Evolutionary conservation across 2,329 filamentous ascomycete genomes (phyloP).

Genomic region (Stemphylium lycopersici): DNA sequence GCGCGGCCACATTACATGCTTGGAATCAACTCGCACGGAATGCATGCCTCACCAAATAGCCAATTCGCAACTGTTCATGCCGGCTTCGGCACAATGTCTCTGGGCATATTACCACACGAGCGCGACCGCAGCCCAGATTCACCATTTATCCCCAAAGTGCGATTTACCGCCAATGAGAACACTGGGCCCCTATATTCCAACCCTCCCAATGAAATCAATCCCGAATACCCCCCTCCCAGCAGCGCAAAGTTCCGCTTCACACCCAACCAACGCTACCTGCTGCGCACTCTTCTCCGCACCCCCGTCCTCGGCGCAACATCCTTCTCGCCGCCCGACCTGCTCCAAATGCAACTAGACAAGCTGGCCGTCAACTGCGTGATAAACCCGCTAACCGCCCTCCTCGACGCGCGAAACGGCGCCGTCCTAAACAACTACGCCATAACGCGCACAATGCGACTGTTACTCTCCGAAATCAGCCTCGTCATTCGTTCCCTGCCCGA

Average conservation of each 20-base stretch:
- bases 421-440: constrained; percentile 71
- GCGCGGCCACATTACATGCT: constrained; percentile 77
- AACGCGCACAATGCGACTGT: constrained; percentile 68
- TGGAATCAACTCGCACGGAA: constrained; percentile 68
- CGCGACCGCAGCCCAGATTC: constrained; percentile 31
- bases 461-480: constrained; percentile 75
- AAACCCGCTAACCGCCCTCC: constrained; percentile 79
- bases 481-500: constrained; percentile 80
- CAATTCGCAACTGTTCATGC: constrained; percentile 63
- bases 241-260: constrained; percentile 42
- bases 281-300: constrained; percentile 67
- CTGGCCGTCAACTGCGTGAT: constrained; percentile 77
- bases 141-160: constrained; percentile 30
- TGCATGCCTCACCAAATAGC: constrained; percentile 51
- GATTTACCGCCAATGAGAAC: constrained; percentile 17
- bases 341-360: constrained; percentile 77
- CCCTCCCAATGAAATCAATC: constrained; percentile 21
- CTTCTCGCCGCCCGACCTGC: constrained; percentile 65
- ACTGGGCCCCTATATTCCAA: constrained; percentile 8
- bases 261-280: constrained; percentile 63
- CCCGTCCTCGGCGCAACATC: constrained; percentile 67
- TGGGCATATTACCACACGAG: constrained; percentile 59
- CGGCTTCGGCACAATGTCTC: constrained; percentile 63
- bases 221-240: constrained; percentile 20
- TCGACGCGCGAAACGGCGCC: constrained; percentile 76